Percentiles rank a stretch among this genome's conserved stretches.
These are phyloP conservation scores for Phytopythium delawarense DNA, from an alignment of 352 stramenopile species.

Conservation along the genomic window DNA sequence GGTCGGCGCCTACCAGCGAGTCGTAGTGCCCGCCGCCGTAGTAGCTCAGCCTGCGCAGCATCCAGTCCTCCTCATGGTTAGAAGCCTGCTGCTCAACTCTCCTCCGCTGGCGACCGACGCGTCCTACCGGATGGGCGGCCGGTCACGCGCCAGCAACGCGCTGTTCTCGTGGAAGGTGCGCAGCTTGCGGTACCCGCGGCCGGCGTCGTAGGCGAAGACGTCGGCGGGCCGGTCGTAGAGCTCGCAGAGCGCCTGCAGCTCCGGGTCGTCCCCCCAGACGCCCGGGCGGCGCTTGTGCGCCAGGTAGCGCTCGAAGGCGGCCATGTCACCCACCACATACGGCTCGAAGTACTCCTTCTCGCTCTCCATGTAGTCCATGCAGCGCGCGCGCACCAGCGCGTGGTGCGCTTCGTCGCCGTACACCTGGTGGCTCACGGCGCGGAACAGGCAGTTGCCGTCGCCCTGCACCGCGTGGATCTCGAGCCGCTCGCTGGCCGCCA, in stretches of 20 bases:
- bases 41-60: slow-evolving; percentile 72
- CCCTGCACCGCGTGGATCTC: slow-evolving; percentile 77
- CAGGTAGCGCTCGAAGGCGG: slow-evolving; percentile 90
- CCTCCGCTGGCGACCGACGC: background rate
- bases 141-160: slow-evolving; percentile 35
- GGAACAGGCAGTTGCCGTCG: slow-evolving; percentile 98
- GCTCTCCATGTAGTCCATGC: slow-evolving; percentile 95
- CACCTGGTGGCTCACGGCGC: slow-evolving; percentile 94
- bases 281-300: slow-evolving; percentile 84
- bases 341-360: slow-evolving; percentile 92
- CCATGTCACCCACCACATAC: slow-evolving; percentile 86
- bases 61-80: background rate
- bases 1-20: slow-evolving; percentile 64
- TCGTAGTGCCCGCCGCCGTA: slow-evolving; percentile 92
- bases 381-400: slow-evolving; percentile 81
- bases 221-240: slow-evolving; percentile 90
- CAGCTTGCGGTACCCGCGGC: slow-evolving; percentile 69
- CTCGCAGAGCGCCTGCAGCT: slow-evolving; percentile 95
- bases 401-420: slow-evolving; percentile 93
- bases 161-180: slow-evolving; percentile 88
- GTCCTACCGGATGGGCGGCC: slow-evolving; percentile 64
- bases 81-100: too few species aligned
- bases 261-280: slow-evolving; percentile 94
- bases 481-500: slow-evolving; percentile 34
- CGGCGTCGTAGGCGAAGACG: slow-evolving; percentile 86